Evolutionary conservation across 108 stramenopile species (phyloP).

Genomic region (Cyclotella choctawhatcheeana): DNA sequence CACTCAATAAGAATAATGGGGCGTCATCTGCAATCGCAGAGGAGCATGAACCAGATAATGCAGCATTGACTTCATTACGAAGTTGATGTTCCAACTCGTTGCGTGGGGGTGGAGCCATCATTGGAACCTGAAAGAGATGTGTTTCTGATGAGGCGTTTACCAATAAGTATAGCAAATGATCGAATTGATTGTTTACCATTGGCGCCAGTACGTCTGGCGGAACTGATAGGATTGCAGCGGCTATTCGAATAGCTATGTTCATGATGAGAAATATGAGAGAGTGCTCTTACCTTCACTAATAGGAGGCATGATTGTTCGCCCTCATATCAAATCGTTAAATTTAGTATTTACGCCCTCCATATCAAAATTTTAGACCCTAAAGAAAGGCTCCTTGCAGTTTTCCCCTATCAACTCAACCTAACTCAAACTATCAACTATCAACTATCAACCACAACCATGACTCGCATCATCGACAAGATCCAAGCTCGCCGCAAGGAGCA

Average conservation of each 20-base stretch:
- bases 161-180: neutral
- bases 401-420: too few relatives aligned
- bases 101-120: constrained; percentile 64
- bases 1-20: constrained; percentile 42
- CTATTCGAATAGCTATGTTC: constrained; percentile 54
- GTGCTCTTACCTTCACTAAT: too few relatives aligned
- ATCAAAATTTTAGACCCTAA: too few relatives aligned
- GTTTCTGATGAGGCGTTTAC: neutral
- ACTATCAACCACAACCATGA: constrained; percentile 1
- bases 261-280: constrained; percentile 19
- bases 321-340: too few relatives aligned
- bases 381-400: neutral
- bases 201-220: constrained; percentile 66
- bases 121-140: constrained; percentile 25
- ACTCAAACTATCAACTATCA: neutral
- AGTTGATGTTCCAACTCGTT: constrained; percentile 36
- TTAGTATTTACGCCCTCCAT: too few relatives aligned
- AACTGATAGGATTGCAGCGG: constrained; percentile 56
- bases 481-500: constrained; percentile 29
- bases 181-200: constrained; percentile 13
- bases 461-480: constrained; percentile 42
- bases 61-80: constrained; percentile 46
- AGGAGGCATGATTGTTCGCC: neutral
- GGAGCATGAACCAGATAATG: constrained; percentile 42
- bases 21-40: constrained; percentile 9